phyloP scores from a whole-genome alignment of 371 early-diverging fungal species.

The Gilbertella persicaria region DNA sequence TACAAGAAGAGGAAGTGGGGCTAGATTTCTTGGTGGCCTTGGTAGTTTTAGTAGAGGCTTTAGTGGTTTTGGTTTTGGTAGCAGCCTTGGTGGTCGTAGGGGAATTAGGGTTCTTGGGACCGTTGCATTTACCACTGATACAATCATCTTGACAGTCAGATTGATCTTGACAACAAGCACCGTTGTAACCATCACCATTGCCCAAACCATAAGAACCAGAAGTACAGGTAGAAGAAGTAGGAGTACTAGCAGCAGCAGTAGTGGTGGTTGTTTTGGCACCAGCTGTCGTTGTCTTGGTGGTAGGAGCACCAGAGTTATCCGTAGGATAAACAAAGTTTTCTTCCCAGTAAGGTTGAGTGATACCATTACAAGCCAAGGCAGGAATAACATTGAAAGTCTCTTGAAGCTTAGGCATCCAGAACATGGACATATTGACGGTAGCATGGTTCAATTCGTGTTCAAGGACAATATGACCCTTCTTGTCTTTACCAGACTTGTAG shows the following conservation, averaged over 20 bases:
- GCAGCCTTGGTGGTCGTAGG: background rate
- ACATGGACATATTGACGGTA: constrained; percentile 50
- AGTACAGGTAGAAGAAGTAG: background rate
- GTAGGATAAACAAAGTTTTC: constrained; percentile 39
- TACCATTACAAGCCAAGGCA: constrained; percentile 48
- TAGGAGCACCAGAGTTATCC: background rate
- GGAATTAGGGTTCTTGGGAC: constrained; percentile 1
- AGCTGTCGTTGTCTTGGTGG: background rate
- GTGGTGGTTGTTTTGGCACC: background rate
- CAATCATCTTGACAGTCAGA: constrained; percentile 14
- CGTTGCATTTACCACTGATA: constrained; percentile 11
- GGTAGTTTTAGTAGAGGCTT: background rate
- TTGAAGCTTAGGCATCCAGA: constrained; percentile 48
- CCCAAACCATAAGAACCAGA: constrained; percentile 9
- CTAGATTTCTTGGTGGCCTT: background rate
- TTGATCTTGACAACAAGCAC: constrained; percentile 10
- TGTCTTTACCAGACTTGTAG: constrained; percentile 34
- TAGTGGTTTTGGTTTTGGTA: background rate
- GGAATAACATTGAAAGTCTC: constrained; percentile 44
- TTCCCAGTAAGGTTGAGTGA: constrained; percentile 53
- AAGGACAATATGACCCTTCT: constrained; percentile 44
- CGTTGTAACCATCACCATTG: constrained; percentile 14
- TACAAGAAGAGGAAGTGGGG: constrained; percentile 10
- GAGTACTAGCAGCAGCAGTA: background rate
- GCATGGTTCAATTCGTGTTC: constrained; percentile 53